Evolutionary conservation across 768 basidiomycete species (phyloP).

Genomic region (Mycena metata): DNA sequence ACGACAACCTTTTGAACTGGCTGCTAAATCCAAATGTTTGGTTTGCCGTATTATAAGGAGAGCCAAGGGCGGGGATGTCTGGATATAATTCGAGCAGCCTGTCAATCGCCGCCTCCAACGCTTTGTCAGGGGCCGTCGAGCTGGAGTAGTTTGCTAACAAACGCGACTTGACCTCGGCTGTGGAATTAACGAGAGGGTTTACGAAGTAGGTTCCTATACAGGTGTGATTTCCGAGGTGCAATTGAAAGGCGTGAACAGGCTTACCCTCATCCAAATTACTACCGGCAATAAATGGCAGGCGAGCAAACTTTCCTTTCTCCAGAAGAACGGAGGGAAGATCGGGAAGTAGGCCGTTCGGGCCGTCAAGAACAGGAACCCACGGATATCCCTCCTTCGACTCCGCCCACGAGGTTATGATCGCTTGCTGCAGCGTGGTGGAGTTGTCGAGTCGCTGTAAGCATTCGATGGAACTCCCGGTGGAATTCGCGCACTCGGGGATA

Average conservation of each 20-base stretch:
- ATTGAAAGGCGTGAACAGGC: no score
- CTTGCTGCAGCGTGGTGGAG: not conserved
- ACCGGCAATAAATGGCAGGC: slow-evolving; percentile 16
- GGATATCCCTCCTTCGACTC: slow-evolving; percentile 5
- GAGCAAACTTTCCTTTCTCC: slow-evolving; percentile 1
- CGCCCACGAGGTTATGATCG: not conserved
- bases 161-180: not conserved
- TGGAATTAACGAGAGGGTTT: slow-evolving; percentile 8
- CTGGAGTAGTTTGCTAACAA: slow-evolving; percentile 12
- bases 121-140: not conserved
- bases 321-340: slow-evolving; percentile 1
- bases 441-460: not conserved
- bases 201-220: slow-evolving; percentile 15
- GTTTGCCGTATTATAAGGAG: slow-evolving; percentile 15
- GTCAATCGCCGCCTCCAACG: not conserved
- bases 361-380: not conserved
- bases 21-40: slow-evolving; percentile 55
- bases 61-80: slow-evolving; percentile 10
- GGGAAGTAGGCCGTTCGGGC: slow-evolving; percentile 8
- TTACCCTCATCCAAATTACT: slow-evolving; percentile 20
- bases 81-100: slow-evolving; percentile 6
- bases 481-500: not conserved
- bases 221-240: not conserved
- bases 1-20: slow-evolving; percentile 54
- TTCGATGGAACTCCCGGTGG: not conserved